These are phyloP conservation scores for Sarocladium kiliense DNA, from an alignment of 2,329 filamentous ascomycete genomes.

Conservation along the genomic window DNA sequence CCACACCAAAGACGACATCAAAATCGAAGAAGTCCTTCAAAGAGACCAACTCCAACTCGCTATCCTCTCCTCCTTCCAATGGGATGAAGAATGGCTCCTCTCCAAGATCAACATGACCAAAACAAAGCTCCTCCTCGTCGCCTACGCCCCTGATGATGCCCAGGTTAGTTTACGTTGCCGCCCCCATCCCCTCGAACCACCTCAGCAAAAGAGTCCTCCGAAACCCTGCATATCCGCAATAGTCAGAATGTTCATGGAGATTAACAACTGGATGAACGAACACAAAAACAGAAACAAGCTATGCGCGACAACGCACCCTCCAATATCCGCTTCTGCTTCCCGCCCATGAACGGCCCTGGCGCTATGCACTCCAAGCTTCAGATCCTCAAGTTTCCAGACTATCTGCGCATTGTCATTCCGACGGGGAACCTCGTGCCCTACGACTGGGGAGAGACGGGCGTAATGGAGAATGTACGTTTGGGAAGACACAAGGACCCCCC, in stretches of 20 bases:
- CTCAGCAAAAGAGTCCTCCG: background rate
- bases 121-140: slow-evolving; percentile 59
- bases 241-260: too few species aligned
- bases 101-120: slow-evolving; percentile 58
- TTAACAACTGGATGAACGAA: background rate
- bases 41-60: slow-evolving; percentile 66
- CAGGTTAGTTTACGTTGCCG: slow-evolving; percentile 36
- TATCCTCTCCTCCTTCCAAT: slow-evolving; percentile 81
- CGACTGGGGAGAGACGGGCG: slow-evolving; percentile 83
- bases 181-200: background rate
- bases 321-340: slow-evolving; percentile 72
- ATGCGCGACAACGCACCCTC: slow-evolving; percentile 44
- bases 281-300: slow-evolving; percentile 30
- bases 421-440: slow-evolving; percentile 80
- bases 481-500: background rate
- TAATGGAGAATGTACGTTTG: slow-evolving; percentile 72
- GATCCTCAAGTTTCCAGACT: slow-evolving; percentile 70
- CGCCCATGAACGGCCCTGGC: slow-evolving; percentile 67
- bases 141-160: slow-evolving; percentile 46
- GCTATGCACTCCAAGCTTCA: slow-evolving; percentile 95
- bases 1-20: slow-evolving; percentile 67
- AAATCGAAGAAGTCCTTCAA: slow-evolving; percentile 81
- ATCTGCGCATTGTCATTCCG: slow-evolving; percentile 77
- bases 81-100: slow-evolving; percentile 76
- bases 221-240: background rate